Base-by-base conservation (phyloP, 1,284 basidiomycete species). In the Apiotrichum veenhuisii region DNA sequence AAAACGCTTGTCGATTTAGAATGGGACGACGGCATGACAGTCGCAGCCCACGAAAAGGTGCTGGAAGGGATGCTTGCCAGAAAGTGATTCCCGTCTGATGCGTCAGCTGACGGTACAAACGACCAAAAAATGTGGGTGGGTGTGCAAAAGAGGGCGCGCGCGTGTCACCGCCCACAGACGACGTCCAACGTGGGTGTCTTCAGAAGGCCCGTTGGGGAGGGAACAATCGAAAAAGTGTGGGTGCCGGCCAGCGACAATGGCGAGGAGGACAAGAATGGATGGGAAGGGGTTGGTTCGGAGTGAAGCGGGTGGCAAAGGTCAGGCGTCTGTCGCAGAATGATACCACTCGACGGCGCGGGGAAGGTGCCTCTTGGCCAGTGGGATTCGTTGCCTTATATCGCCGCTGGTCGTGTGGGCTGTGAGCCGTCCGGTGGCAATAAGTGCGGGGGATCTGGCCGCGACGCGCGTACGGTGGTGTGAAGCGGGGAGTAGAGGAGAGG, bases 1-100 rank as follows among this genome's bases (percentile, higher is more conserved):
- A 75, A 75, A 14, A 73, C 72, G 34, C 71, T 71, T 33, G 65
- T 62, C 27, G 61, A 61, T 43, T 59, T 63, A 46, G 52, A 50
- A 17, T 53, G 61, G 40, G 59, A 48, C 30, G 55, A 47, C 49
- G 52, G 38, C 54, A 55, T 58, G 36, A 20, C 38, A 25, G 47
- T 54, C 27, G 25, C 22, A 38, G 26, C 30, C 38, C 44, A n/a
- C 12, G 20, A 40, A 11, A 37, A 37, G 15, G 12, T n/a, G 17
- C 36, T 25, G 26, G n/a, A 26, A 38, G 23, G 46, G n/a, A 25
- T 34, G 20, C 49, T 37, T 38, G 37, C 20, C 8, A 44, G 23
- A n/a, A n/a, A n/a, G 25, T 47, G 30, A 27, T 8, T 30, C 27
- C 34, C 46, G 10, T 14, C 30, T 37, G 25, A 15, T 4, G 10